Evolutionary conservation across 2,329 filamentous ascomycete genomes (phyloP), one percentile per base, ranked within the genome.

Genomic region (Aspergillus ruber): DNA sequence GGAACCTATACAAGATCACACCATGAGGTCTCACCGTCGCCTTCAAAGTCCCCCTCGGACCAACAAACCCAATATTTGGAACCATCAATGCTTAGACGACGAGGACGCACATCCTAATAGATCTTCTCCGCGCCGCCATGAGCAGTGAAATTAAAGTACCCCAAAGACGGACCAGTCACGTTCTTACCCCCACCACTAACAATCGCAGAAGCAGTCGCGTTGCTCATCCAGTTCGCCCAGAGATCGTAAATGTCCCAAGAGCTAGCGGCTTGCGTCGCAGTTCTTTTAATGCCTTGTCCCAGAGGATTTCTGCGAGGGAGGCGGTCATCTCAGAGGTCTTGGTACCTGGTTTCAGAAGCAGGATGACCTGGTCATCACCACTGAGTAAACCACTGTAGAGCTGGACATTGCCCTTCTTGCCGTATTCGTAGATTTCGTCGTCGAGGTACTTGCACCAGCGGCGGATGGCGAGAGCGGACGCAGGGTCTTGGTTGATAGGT

Each of bases 201-300:
- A 25, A 80, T 68, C 0, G 65, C 60, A 20, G 58, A 56, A 1
- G 76, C 75, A 35, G 71, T 69, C 2, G 61, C 66, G 41, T 73
- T 64, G 17, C 60, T 65, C 75, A 82, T 79, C n/a, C 78, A 66
- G 50, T 75, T 73, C 3, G 70, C 76, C 78, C 78, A 81, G 1
- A 81, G 64, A 56, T 81, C 77, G 42, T 73, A 74, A 5, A 81
- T 63, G 50, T 79, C 76, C 76, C 76, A 81, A 0, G 61, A 64
- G 51, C 70, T 60, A 20, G 64, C 57, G 0, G 73, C 59, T 58
- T 77, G 65, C 1, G 60, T 49, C 0, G 72, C 73, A 1, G 71
- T 71, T 20, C 70, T 71, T 1, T 60, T 63, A 0, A 68, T 67
- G 3, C 74, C 73, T 65, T 63, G 50, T 77, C 73, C 43, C 74